phyloP scores from a whole-genome alignment of 306 rosid species.

The Acmispon strigosus region DNA sequence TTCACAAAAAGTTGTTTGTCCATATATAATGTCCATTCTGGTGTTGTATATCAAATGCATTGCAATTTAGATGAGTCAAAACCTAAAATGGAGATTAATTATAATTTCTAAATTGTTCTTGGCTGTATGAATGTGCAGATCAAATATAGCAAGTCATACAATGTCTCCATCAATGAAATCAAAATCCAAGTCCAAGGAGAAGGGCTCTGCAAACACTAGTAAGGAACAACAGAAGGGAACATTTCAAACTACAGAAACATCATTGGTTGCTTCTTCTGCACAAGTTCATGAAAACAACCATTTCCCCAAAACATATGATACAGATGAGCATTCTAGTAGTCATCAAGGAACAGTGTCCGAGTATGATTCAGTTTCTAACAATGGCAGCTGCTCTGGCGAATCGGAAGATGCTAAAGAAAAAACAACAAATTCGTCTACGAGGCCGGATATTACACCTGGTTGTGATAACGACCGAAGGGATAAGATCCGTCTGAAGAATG shows the following conservation, averaged over 20 bases:
- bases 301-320: constrained; percentile 49
- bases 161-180: constrained; percentile 79
- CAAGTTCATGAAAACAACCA: constrained; percentile 41
- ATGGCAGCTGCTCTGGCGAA: constrained; percentile 86
- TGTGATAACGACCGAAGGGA: constrained; percentile 75
- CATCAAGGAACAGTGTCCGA: constrained; percentile 43
- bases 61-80: background rate
- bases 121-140: background rate
- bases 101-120: background rate
- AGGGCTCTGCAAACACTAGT: constrained; percentile 29
- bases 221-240: constrained; percentile 66
- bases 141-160: constrained; percentile 19
- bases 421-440: constrained; percentile 30
- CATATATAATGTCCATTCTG: background rate
- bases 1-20: background rate
- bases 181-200: constrained; percentile 60
- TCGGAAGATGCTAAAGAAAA: constrained; percentile 76
- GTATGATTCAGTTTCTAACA: constrained; percentile 78
- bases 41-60: background rate
- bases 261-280: constrained; percentile 37
- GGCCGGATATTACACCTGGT: constrained; percentile 57
- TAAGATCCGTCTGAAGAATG: constrained; percentile 76
- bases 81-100: background rate
- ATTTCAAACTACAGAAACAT: constrained; percentile 57
- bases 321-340: constrained; percentile 62